phyloP scores from a whole-genome alignment of 129 eudicot species.

The Mikania micrantha region DNA sequence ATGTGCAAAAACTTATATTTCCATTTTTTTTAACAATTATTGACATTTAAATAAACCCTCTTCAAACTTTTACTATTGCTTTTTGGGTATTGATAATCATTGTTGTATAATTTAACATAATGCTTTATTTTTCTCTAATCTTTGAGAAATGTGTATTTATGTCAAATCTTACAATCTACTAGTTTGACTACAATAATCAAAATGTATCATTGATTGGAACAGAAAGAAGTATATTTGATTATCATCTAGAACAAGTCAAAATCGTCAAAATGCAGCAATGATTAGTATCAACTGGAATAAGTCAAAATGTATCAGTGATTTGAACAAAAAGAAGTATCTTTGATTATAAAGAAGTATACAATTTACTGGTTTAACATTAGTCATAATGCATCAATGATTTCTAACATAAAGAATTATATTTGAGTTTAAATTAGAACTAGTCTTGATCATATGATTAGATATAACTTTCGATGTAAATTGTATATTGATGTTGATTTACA shows the following conservation, averaged over 20 bases:
- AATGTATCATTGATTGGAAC: background rate
- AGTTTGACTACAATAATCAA: too few species aligned
- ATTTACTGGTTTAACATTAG: too few species aligned
- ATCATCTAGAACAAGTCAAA: background rate
- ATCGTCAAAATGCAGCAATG: background rate
- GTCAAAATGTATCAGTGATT: background rate
- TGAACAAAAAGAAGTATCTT: background rate
- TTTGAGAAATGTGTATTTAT: background rate
- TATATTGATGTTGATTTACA: slow-evolving; percentile 26
- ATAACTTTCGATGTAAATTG: slow-evolving; percentile 4
- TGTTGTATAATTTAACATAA: too few species aligned
- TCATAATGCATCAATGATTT: background rate
- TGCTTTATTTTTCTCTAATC: background rate
- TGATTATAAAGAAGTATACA: background rate
- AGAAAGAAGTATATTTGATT: background rate
- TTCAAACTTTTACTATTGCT: background rate
- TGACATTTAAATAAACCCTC: background rate
- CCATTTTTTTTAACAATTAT: too few species aligned
- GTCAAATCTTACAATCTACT: background rate
- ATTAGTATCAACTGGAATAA: too few species aligned
- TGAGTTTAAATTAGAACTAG: background rate
- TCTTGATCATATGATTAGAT: background rate
- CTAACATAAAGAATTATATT: background rate
- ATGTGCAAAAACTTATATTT: too few species aligned
- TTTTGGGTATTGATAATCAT: background rate